Base-by-base conservation (phyloP, 768 basidiomycete species). In the Multifurca ochricompacta region DNA sequence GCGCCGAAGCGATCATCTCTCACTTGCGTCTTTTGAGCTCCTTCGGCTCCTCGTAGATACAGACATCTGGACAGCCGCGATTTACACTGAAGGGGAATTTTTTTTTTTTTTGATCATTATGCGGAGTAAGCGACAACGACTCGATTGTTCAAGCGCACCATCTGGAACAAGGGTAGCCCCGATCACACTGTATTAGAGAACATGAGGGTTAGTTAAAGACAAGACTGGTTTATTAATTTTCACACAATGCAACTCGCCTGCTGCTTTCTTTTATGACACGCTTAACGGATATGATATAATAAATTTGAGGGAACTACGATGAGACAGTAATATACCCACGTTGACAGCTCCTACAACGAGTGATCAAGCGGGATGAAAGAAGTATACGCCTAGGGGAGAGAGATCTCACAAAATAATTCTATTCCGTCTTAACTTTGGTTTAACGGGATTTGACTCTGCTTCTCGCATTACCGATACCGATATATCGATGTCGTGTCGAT, bases 181-280 rank as follows among this genome's bases (percentile, higher is more conserved):
- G 58, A 41, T 64, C 63, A 54, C 63, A 64, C 63, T 64, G 31
- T 21, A 8, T 16, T 23, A 42, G 3, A 6, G 28, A 23, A 19
- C 11, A 27, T 37, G 28, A 37, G 23, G 21, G n/a, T n/a, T n/a
- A n/a, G n/a, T 39, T 18, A 7, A 23, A 27, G 35, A 50, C 21
- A 31, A 44, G 23, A n/a, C n/a, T 18, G 41, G 27, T 7, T 16
- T 23, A 37, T 27, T 21, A 14, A 39, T 13, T 28, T n/a, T 25
- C 21, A 39, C 27, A 39, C 16, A n/a, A 43, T 25, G 36, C 11
- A 27, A 35, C 51, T 36, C 28, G 56, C 63, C 58, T 64, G 63
- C 39, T 64, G 63, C 40, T 64, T 64, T 51, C 63, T 53, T 49
- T 46, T 59, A 48, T 64, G 63, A 57, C 63, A 64, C 13, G 57